Conservation (phyloP, 176 grass and related monocot genomes). For the Aechmea fasciata region DNA sequence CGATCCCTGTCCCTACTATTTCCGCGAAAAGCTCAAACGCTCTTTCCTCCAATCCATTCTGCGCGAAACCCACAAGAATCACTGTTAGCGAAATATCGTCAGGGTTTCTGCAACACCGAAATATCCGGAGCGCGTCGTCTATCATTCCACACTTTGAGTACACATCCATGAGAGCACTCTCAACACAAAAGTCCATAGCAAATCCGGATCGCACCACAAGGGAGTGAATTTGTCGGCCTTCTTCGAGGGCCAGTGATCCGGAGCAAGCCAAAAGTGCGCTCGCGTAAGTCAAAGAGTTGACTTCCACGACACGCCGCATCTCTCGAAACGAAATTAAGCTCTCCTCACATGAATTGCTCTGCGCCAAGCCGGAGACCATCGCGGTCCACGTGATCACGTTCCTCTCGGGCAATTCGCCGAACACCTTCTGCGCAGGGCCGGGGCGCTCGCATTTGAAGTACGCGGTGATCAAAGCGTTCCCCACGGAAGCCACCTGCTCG, state of each 20-base stretch:
- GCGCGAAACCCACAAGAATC: conserved; percentile 74
- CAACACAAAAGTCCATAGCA: conserved; percentile 40
- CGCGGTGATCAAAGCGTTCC: conserved; percentile 52
- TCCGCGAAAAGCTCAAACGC: conserved; percentile 51
- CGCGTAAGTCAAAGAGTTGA: conserved; percentile 51
- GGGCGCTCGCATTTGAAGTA: conserved; percentile 51
- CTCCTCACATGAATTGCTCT: conserved; percentile 30
- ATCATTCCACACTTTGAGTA: conserved; percentile 84
- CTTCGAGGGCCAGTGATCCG: conserved; percentile 31
- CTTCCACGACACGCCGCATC: conserved; percentile 38
- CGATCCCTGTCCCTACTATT: conserved; percentile 27
- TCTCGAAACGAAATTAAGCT: conserved; percentile 48
- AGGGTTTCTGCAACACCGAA: conserved; percentile 37
- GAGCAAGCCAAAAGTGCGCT: conserved; percentile 58
- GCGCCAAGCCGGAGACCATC: conserved; percentile 65
- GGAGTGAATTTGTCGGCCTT: conserved; percentile 68
- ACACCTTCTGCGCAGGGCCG: conserved; percentile 29
- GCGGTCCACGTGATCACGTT: conserved; percentile 88
- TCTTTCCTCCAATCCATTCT: conserved; percentile 60
- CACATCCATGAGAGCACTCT: conserved; percentile 74
- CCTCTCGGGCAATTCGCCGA: conserved; percentile 33
- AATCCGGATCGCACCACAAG: conserved; percentile 61
- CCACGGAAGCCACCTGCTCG: conserved; percentile 27
- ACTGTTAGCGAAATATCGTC: conserved; percentile 63
- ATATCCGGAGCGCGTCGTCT: conserved; percentile 61